Evolutionary conservation across 176 grass and related monocot genomes (phyloP).

Genomic region (Eleusine indica): DNA sequence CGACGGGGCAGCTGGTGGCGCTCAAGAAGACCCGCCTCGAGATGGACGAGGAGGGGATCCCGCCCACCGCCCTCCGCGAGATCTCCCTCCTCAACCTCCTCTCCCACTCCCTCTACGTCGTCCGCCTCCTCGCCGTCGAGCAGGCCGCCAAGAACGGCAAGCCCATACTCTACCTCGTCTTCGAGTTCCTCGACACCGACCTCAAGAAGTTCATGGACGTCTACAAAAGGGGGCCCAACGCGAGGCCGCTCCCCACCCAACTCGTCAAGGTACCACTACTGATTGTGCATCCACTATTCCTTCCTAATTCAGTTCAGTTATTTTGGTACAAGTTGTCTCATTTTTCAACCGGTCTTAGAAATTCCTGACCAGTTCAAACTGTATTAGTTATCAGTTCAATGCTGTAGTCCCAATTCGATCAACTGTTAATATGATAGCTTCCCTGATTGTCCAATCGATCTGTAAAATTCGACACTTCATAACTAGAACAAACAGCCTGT

Average conservation of each 20-base stretch:
- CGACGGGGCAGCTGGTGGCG: conserved; percentile 88
- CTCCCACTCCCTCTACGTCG: conserved; percentile 88
- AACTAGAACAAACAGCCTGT: too few relatives aligned
- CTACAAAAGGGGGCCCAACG: conserved; percentile 50
- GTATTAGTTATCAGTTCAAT: too few relatives aligned
- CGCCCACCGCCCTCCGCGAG: conserved; percentile 91
- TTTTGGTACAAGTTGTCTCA: too few relatives aligned
- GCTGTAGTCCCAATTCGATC: too few relatives aligned
- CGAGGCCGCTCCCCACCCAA: conserved; percentile 55
- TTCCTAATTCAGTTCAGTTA: too few relatives aligned
- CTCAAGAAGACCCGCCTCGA: conserved; percentile 97
- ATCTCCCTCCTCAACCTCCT: conserved; percentile 94
- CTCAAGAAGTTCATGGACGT: conserved; percentile 88
- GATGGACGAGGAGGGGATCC: conserved; percentile 90
- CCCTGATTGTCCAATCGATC: too few relatives aligned
- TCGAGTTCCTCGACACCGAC: conserved; percentile 91
- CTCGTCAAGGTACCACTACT: conserved; percentile 71
- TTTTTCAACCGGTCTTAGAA: too few relatives aligned
- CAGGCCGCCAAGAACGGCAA: conserved; percentile 75
- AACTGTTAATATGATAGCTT: too few relatives aligned
- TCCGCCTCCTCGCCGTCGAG: conserved; percentile 84
- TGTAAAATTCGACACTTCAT: too few relatives aligned
- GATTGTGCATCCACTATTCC: conserved; percentile 14
- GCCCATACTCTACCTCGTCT: conserved; percentile 78
- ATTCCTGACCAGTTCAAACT: too few relatives aligned